Evolutionary conservation across 345 rosid species (phyloP), one percentile per base, ranked within the genome.

Genomic region (Eucalyptus marginata): DNA sequence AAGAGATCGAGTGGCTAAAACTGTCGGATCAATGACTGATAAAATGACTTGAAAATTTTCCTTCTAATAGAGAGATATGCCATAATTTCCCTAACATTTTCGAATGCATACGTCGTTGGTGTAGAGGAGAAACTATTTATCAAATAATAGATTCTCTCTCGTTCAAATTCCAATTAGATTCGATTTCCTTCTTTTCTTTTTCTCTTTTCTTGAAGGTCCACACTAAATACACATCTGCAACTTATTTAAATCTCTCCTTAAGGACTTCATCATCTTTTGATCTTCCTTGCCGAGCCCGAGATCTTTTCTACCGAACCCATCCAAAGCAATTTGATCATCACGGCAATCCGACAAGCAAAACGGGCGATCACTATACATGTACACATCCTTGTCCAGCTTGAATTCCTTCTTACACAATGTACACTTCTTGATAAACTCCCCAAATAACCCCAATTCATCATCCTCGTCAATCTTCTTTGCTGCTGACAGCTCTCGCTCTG

Each of bases 321-420:
- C 93, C 89, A 92, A 51, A 68, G 27, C 91, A 31, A 92, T 88
- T 90, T 87, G 83, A 87, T 89, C 83, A 14, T 88, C 86, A 22
- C 89, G 87, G 87, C 93, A 90, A 17, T 91, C 86, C 47, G 36
- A 52, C 17, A 91, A 91, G 91, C 93, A 93, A 86, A 92, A 80
- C 51, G 92, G 90, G 24, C 86, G 43, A 44, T 31, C 50, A 91
- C 89, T 89, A 36, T 93, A 92, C 91, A 92, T 91, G 86, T 54
- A 90, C 13, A 91, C 50, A 17, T 87, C 88, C 4, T 44, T 86
- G 10, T 43, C 31, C 33, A 14, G 18, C 1, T 47, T 16, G 27
- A 92, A 64, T 81, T 66, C 84, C 88, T 90, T 91, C 91, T 91
- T 89, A 92, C 92, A 92, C 81, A 89, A 68, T 76, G 49, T 62